Percentiles rank a stretch among this genome's conserved stretches.
phyloP scores from a whole-genome alignment of 306 rosid genomes.

The Gastrolobium villosum region DNA sequence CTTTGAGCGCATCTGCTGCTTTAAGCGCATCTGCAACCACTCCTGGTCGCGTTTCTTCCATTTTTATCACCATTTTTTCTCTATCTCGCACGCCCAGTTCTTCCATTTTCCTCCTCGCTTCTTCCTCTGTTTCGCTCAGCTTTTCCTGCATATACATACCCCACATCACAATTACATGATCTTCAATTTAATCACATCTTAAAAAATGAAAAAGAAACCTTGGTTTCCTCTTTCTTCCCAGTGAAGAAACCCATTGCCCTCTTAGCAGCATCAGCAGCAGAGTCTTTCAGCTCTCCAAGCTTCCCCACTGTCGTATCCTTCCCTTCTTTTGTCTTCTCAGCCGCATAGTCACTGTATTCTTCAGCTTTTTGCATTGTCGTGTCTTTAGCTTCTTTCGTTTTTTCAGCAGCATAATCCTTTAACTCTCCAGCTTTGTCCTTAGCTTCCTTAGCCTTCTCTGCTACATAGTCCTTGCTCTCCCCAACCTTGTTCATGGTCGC shows the following conservation, averaged over 20 bases:
- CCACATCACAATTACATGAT: background rate
- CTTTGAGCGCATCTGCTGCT: constrained; percentile 47
- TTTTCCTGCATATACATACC: constrained; percentile 51
- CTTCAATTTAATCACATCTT: too few relatives aligned
- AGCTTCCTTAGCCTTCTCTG: constrained; percentile 43
- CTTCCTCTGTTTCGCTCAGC: constrained; percentile 59
- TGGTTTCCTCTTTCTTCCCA: constrained; percentile 72
- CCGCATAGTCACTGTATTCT: constrained; percentile 52
- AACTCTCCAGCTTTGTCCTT: constrained; percentile 45
- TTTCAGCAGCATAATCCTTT: constrained; percentile 10
- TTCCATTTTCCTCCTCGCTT: constrained; percentile 59
- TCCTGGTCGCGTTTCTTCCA: constrained; percentile 66
- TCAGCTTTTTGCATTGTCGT: constrained; percentile 16
- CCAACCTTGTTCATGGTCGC: background rate
- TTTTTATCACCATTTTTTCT: constrained; percentile 44
- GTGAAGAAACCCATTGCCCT: constrained; percentile 68
- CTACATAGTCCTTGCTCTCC: constrained; percentile 39
- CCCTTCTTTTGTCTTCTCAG: constrained; percentile 66
- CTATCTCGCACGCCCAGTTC: constrained; percentile 57
- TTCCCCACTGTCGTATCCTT: constrained; percentile 62
- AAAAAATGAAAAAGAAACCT: background rate
- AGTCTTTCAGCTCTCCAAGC: constrained; percentile 72
- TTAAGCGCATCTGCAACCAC: constrained; percentile 56
- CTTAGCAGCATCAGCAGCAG: constrained; percentile 69
- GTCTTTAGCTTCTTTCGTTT: constrained; percentile 48